A percentile compares a stretch with the other conserved stretches of the same genome.
These are phyloP conservation scores for Rutstroemia sp. DNA, from an alignment of 2,329 filamentous ascomycete genomes.

Conservation along the genomic window DNA sequence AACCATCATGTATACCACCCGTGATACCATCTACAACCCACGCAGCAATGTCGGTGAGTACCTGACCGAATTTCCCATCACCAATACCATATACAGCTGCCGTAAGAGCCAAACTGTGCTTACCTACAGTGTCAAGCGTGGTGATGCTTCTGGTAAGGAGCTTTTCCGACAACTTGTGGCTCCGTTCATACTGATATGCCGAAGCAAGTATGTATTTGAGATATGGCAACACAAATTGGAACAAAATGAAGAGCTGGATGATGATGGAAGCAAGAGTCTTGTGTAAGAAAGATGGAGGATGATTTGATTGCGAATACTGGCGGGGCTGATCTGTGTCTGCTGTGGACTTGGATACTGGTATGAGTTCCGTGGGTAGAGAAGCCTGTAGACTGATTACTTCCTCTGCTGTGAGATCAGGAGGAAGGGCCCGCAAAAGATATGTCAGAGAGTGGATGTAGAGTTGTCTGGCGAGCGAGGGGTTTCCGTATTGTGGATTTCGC, in stretches of 20 bases:
- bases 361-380: conserved; percentile 38
- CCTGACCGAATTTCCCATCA: conserved; percentile 56
- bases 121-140: conserved; percentile 46
- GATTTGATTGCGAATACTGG: conserved; percentile 18
- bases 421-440: conserved; percentile 58
- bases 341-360: conserved; percentile 18
- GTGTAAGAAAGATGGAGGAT: conserved; percentile 45
- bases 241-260: conserved; percentile 49
- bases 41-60: conserved; percentile 44
- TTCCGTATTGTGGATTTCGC: conserved; percentile 27
- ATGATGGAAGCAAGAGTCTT: conserved; percentile 48
- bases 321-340: not conserved
- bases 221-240: conserved; percentile 56
- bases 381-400: conserved; percentile 46
- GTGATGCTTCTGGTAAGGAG: conserved; percentile 44
- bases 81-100: conserved; percentile 52
- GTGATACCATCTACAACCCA: conserved; percentile 59
- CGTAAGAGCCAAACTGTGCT: conserved; percentile 43
- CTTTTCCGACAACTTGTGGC: conserved; percentile 56
- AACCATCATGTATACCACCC: conserved; percentile 60
- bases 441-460: conserved; percentile 57
- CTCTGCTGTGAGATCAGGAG: conserved; percentile 45
- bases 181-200: conserved; percentile 55
- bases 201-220: conserved; percentile 45
- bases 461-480: conserved; percentile 46